Evolutionary conservation across 2,329 filamentous ascomycete species (phyloP).

Genomic region (Colletotrichum gigasporum): DNA sequence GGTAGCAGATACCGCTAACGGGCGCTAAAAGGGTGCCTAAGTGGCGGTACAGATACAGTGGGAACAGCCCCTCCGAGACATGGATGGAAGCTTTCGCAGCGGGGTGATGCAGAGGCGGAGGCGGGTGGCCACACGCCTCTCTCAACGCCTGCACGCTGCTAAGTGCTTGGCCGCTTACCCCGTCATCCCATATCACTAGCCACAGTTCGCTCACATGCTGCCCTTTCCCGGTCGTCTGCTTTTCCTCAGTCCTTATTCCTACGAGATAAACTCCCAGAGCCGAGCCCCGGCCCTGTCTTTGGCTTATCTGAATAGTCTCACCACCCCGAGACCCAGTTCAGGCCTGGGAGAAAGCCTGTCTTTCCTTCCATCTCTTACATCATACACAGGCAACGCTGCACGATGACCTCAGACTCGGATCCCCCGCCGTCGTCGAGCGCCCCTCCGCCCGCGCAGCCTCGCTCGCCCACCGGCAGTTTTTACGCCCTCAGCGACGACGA

Average conservation of each 20-base stretch:
- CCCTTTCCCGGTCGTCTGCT: neutral
- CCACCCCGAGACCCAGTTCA: neutral
- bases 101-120: constrained; percentile 8
- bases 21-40: constrained; percentile 10
- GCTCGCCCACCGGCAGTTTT: constrained; percentile 86
- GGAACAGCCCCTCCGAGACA: constrained; percentile 28
- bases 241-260: neutral
- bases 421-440: constrained; percentile 27
- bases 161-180: neutral
- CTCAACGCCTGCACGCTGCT: neutral
- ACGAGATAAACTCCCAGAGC: neutral
- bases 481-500: constrained; percentile 98
- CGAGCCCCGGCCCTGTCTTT: neutral
- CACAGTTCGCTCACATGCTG: constrained; percentile 29
- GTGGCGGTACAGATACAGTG: constrained; percentile 26
- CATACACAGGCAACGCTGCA: constrained; percentile 5
- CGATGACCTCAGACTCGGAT: constrained; percentile 33
- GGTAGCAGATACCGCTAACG: constrained; percentile 24
- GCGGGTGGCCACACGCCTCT: constrained; percentile 17
- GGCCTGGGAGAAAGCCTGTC: constrained; percentile 13
- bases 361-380: constrained; percentile 8
- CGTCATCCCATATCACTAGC: constrained; percentile 21
- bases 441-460: constrained; percentile 45
- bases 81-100: constrained; percentile 26
- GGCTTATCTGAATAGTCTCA: constrained; percentile 8